Evolutionary conservation across 2,329 filamentous ascomycete genomes (phyloP).

Genomic region (Cadophora luteo-olivacea): DNA sequence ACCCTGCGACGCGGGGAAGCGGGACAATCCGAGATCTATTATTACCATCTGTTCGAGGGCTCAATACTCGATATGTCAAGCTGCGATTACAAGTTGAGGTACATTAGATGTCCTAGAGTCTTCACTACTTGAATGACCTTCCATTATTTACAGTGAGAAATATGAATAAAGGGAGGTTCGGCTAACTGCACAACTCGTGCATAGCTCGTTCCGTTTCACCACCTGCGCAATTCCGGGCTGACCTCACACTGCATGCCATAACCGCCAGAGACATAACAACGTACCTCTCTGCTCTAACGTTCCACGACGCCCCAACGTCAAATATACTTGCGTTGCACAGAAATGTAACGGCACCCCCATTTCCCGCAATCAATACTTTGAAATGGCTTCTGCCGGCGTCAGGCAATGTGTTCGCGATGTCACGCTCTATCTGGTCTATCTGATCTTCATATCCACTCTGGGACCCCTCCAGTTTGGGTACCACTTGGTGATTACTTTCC

Average conservation of each 20-base stretch:
- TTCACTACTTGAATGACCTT: not conserved
- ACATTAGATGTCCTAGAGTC: not conserved
- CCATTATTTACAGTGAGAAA: not conserved
- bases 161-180: not conserved
- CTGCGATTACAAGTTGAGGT: not conserved
- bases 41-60: not conserved
- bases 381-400: slow-evolving; percentile 42
- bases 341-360: slow-evolving; percentile 10
- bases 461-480: slow-evolving; percentile 95
- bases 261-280: slow-evolving; percentile 9
- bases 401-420: slow-evolving; percentile 49
- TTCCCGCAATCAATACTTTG: not conserved
- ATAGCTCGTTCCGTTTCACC: slow-evolving; percentile 16
- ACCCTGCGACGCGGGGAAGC: slow-evolving; percentile 3
- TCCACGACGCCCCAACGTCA: slow-evolving; percentile 10
- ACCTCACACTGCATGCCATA: slow-evolving; percentile 8
- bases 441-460: slow-evolving; percentile 78
- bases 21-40: not conserved
- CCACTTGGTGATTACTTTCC: slow-evolving; percentile 70
- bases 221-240: slow-evolving; percentile 16
- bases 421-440: slow-evolving; percentile 78
- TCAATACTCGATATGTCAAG: not conserved
- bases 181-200: slow-evolving; percentile 22
- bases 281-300: not conserved
- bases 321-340: slow-evolving; percentile 16